Conservation (phyloP, 176 grass and related monocot genomes). For the Rhipidocladum racemiflorum region DNA sequence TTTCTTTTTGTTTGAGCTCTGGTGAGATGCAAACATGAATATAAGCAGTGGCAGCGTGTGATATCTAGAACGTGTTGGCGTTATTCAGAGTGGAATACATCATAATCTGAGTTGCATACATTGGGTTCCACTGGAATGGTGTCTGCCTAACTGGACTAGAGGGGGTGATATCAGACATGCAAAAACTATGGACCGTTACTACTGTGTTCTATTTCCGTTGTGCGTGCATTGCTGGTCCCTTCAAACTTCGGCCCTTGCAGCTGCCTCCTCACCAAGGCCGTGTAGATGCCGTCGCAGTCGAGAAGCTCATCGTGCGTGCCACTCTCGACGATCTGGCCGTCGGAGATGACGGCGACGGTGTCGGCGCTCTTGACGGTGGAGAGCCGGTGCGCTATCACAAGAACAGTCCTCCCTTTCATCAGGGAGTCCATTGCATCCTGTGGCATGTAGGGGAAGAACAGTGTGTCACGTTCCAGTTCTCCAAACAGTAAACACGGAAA, state of each 20-base stretch:
- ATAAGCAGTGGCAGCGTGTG: neutral
- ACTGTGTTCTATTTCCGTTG: conserved; percentile 23
- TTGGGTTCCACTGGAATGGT: neutral
- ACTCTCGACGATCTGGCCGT: conserved; percentile 77
- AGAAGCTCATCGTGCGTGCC: conserved; percentile 87
- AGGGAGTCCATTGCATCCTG: conserved; percentile 99
- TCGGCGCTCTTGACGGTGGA: conserved; percentile 93
- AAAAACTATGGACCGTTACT: conserved; percentile 17
- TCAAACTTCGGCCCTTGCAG: conserved; percentile 75
- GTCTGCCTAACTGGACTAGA: neutral
- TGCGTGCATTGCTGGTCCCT: conserved; percentile 16
- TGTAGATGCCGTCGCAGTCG: conserved; percentile 74
- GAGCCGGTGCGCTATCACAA: conserved; percentile 93
- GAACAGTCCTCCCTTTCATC: conserved; percentile 94
- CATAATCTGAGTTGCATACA: conserved; percentile 15
- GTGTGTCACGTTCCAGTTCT: neutral
- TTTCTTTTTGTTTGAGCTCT: too few species aligned
- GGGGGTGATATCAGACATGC: neutral
- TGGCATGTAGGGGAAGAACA: neutral
- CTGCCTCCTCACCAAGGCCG: conserved; percentile 94
- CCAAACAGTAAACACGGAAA: neutral
- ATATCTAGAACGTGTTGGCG: neutral
- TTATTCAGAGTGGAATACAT: conserved; percentile 36
- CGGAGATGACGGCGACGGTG: conserved; percentile 84
- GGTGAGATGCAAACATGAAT: too few species aligned